Percentiles rank a stretch among this genome's conserved stretches.
These are phyloP conservation scores for Cenchrus purpureus DNA, from an alignment of 176 grass and related monocot species.

Conservation along the genomic window DNA sequence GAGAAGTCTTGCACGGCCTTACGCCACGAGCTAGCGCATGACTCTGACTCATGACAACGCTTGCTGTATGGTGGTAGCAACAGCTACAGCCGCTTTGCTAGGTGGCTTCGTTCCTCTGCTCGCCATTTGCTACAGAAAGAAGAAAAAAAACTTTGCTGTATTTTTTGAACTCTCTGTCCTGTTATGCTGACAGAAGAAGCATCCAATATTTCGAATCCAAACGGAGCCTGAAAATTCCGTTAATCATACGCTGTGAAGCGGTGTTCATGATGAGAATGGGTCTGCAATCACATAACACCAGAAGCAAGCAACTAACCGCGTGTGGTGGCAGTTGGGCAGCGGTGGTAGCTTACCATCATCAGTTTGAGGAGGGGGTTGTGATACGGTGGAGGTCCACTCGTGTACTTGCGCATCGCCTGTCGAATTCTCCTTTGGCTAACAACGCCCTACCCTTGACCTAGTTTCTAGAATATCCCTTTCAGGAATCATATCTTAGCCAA, in stretches of 20 bases:
- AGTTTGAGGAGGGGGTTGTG: no score
- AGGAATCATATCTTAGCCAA: conserved; percentile 55
- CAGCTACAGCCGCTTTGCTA: not conserved
- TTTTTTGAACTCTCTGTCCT: no score
- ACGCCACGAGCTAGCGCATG: not conserved
- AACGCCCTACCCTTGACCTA: conserved; percentile 34
- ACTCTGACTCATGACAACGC: not conserved
- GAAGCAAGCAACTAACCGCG: no score
- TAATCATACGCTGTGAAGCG: no score
- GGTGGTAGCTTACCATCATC: not conserved
- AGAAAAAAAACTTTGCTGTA: no score
- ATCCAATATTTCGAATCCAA: no score
- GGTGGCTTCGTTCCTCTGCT: not conserved
- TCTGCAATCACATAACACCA: no score
- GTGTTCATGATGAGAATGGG: no score
- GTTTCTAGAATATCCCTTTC: conserved; percentile 52
- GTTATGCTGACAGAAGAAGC: no score
- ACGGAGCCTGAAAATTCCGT: no score
- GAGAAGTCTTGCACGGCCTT: not conserved
- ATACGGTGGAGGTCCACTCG: conserved; percentile 14
- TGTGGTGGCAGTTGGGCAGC: not conserved
- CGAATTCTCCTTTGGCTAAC: conserved; percentile 3
- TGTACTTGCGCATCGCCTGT: conserved; percentile 38
- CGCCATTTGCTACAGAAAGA: no score
- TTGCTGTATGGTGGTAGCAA: not conserved